Evolutionary conservation across 495 filamentous ascomycete species (phyloP).

Genomic region (Astrocystis sublimbata): DNA sequence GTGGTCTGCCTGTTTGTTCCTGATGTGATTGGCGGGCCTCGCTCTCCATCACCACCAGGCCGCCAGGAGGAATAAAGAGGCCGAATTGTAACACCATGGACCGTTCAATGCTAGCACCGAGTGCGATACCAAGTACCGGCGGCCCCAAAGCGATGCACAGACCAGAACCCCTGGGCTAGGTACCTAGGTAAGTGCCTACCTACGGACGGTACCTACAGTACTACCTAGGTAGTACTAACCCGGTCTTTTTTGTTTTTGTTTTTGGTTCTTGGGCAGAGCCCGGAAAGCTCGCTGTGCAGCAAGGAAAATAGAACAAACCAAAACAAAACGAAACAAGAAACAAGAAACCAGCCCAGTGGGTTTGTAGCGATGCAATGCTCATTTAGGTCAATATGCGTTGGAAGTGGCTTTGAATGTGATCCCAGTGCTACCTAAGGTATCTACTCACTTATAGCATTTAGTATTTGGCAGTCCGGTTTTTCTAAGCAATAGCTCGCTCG

Average conservation of each 20-base stretch:
- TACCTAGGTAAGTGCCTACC: too few relatives aligned
- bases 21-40: slow-evolving; percentile 17
- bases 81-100: not conserved
- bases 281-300: too few relatives aligned
- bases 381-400: too few relatives aligned
- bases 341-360: too few relatives aligned
- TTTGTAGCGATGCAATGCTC: too few relatives aligned
- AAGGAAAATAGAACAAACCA: too few relatives aligned
- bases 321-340: too few relatives aligned
- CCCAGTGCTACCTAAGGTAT: not conserved
- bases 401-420: too few relatives aligned
- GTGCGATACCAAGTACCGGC: not conserved
- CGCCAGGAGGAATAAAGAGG: not conserved
- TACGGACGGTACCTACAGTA: too few relatives aligned
- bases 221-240: too few relatives aligned
- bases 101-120: not conserved
- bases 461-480: not conserved
- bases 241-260: too few relatives aligned
- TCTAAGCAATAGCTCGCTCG: not conserved
- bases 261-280: too few relatives aligned
- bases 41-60: not conserved
- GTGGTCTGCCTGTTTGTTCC: not conserved
- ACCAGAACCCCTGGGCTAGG: not conserved
- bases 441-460: not conserved
- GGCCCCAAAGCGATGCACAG: not conserved